A percentile compares a stretch with the other conserved stretches of the same genome.
These are phyloP conservation scores for Ophiostoma tasmaniense DNA, from an alignment of 2,329 filamentous ascomycete species.

Conservation along the genomic window DNA sequence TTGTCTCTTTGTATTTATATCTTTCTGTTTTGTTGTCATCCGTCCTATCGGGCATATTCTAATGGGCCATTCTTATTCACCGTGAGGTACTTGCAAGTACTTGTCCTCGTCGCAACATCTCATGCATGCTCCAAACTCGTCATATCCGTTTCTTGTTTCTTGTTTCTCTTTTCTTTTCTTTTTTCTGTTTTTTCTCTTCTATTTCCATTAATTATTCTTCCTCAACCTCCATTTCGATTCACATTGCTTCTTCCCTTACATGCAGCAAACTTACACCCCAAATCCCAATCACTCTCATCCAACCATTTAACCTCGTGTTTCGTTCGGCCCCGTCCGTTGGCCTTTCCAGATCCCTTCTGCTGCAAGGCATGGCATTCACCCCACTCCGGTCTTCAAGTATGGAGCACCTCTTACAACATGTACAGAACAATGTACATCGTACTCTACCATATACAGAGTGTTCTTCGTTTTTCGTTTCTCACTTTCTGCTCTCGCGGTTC, in stretches of 20 bases:
- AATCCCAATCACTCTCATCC: conserved; percentile 14
- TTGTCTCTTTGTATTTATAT: background rate
- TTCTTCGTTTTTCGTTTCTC: background rate
- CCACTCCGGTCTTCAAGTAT: conserved; percentile 7
- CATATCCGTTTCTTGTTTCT: background rate
- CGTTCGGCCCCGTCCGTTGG: conserved; percentile 34
- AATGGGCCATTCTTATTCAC: background rate
- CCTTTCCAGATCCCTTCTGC: background rate
- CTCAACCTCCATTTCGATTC: background rate
- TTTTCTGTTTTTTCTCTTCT: background rate
- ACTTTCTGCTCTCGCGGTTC: background rate
- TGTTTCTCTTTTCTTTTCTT: background rate
- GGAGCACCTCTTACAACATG: background rate
- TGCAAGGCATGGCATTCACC: conserved; percentile 5
- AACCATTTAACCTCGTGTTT: conserved; percentile 30
- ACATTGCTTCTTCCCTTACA: background rate
- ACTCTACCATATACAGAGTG: background rate
- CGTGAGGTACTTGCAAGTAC: background rate
- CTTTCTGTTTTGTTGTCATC: background rate
- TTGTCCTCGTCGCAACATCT: background rate
- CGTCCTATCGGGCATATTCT: background rate
- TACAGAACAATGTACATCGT: background rate
- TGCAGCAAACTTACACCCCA: background rate
- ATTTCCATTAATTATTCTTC: background rate
- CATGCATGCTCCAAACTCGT: background rate